Percentiles rank a stretch among this genome's conserved stretches.
These are phyloP conservation scores for Ananas comosus DNA, from an alignment of 176 grass and related monocot genomes.

Conservation along the genomic window DNA sequence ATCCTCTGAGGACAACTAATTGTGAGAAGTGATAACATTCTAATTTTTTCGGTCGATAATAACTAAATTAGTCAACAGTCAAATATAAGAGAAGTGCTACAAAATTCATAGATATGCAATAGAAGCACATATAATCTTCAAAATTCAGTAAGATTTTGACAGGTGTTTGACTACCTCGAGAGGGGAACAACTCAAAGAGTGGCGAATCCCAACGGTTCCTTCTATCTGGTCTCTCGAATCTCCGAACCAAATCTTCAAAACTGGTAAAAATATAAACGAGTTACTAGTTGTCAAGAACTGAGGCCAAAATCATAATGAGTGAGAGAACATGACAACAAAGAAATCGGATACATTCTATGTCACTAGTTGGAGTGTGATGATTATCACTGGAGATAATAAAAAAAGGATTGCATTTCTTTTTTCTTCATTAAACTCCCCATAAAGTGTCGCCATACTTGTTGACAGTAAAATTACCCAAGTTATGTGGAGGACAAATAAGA, in stretches of 20 bases:
- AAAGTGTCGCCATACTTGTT: not conserved
- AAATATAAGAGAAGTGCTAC: not conserved
- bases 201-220: constrained; percentile 90
- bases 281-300: not conserved
- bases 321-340: not conserved
- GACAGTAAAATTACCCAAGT: not conserved
- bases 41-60: not conserved
- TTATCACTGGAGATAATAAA: not conserved
- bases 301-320: not conserved
- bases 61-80: not conserved
- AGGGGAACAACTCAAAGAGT: constrained; percentile 83
- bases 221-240: constrained; percentile 89
- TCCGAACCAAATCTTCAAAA: constrained; percentile 74
- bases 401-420: too few relatives aligned
- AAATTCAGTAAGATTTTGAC: not conserved
- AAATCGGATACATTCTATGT: not conserved
- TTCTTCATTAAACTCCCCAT: not conserved
- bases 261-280: constrained; percentile 23
- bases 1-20: too few relatives aligned
- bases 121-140: not conserved
- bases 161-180: constrained; percentile 47
- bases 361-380: not conserved
- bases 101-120: not conserved
- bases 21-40: too few relatives aligned
- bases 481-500: not conserved